Evolutionary conservation across 2,329 filamentous ascomycete genomes (phyloP).

Genomic region (Cytospora piceicola): DNA sequence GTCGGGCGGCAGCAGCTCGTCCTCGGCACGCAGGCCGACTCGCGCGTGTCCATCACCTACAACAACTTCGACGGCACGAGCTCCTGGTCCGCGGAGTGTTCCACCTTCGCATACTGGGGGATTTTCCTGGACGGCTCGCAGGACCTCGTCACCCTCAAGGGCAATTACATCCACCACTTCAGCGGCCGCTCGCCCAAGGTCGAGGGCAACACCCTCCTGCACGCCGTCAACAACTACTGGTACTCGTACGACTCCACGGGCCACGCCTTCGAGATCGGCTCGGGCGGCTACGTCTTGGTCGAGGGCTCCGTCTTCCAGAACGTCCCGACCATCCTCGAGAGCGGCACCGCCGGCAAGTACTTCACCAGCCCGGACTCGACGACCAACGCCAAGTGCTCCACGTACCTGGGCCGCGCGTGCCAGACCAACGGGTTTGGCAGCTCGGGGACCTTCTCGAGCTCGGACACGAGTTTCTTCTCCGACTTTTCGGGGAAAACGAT

Average conservation of each 20-base stretch:
- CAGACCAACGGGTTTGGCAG: slow-evolving; percentile 48
- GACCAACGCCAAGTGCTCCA: slow-evolving; percentile 47
- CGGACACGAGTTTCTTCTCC: slow-evolving; percentile 30
- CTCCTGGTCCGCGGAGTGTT: slow-evolving; percentile 59
- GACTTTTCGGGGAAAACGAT: slow-evolving; percentile 30
- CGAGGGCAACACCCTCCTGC: slow-evolving; percentile 57
- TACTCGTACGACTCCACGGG: slow-evolving; percentile 50
- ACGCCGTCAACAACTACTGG: slow-evolving; percentile 67
- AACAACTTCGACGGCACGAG: slow-evolving; percentile 58
- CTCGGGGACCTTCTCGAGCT: slow-evolving; percentile 23
- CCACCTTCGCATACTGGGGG: slow-evolving; percentile 64
- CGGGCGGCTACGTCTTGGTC: slow-evolving; percentile 51
- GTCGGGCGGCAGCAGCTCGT: slow-evolving; percentile 65
- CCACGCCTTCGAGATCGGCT: slow-evolving; percentile 61
- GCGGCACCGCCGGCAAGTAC: slow-evolving; percentile 31
- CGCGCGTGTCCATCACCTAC: slow-evolving; percentile 63
- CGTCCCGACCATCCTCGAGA: slow-evolving; percentile 48
- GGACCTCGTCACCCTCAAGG: slow-evolving; percentile 62
- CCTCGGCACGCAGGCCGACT: slow-evolving; percentile 51
- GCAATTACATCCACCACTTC: slow-evolving; percentile 64
- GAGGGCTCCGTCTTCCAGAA: slow-evolving; percentile 65
- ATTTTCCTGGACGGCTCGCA: slow-evolving; percentile 60
- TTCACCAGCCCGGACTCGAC: slow-evolving; percentile 34
- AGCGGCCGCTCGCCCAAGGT: slow-evolving; percentile 62
- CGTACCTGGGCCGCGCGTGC: slow-evolving; percentile 54